Conservation (phyloP, 164 flowering plant genomes). For the Magnolia sinica region DNA sequence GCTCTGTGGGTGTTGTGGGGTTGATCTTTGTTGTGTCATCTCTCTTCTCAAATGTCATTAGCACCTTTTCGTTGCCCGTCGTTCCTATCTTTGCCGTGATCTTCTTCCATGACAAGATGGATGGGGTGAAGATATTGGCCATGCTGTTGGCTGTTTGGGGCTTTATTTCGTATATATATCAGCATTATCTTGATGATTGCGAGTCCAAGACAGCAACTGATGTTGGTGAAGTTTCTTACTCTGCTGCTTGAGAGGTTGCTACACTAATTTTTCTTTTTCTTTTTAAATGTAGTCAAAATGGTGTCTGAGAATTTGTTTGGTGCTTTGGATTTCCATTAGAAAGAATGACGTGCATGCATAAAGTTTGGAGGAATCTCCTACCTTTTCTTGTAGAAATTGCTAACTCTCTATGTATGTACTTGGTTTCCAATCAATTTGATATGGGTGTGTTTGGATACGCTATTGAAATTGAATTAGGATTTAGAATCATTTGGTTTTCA, state of each 20-base stretch:
- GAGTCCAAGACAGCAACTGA: background rate
- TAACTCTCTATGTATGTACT: too few relatives aligned
- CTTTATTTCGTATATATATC: slow-evolving; percentile 15
- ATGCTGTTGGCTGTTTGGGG: slow-evolving; percentile 17
- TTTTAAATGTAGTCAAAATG: too few relatives aligned
- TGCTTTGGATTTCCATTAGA: too few relatives aligned
- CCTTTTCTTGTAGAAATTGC: too few relatives aligned
- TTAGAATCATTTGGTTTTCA: too few relatives aligned
- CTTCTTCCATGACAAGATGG: slow-evolving; percentile 22
- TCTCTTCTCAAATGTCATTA: slow-evolving; percentile 9
- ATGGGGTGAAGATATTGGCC: slow-evolving; percentile 21
- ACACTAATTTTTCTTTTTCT: too few relatives aligned
- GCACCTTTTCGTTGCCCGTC: slow-evolving; percentile 12
- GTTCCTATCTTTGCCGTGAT: slow-evolving; percentile 15
- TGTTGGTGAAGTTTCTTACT: background rate
- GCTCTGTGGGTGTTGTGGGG: slow-evolving; percentile 4
- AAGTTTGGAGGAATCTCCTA: too few relatives aligned
- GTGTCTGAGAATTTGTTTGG: too few relatives aligned
- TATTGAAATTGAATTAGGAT: too few relatives aligned
- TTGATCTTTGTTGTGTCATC: slow-evolving; percentile 17
- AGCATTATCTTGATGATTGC: slow-evolving; percentile 17
- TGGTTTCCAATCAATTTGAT: too few relatives aligned
- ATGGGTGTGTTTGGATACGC: too few relatives aligned
- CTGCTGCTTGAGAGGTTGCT: background rate
- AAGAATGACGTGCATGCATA: too few relatives aligned